Evolutionary conservation across 305 asterid species (phyloP).

Genomic region (Fraxinus xanthoxyloides): DNA sequence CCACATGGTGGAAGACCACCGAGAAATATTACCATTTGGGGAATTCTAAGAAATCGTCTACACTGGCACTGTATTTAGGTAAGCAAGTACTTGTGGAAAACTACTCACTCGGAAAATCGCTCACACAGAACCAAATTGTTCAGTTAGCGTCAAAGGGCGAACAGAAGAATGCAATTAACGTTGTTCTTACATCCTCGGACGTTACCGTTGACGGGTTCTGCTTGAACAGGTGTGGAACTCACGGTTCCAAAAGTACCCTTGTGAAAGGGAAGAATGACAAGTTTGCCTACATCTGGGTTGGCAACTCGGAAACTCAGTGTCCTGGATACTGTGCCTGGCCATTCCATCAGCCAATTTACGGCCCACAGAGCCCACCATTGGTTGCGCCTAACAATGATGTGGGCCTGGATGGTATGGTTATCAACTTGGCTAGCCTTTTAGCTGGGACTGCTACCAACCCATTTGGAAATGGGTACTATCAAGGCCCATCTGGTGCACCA

Average conservation of each 20-base stretch:
- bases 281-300: constrained; percentile 71
- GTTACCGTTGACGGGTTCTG: constrained; percentile 61
- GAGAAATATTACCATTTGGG: constrained; percentile 54
- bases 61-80: constrained; percentile 40
- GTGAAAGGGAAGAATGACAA: constrained; percentile 34
- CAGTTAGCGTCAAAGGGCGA: constrained; percentile 59
- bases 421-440: constrained; percentile 46
- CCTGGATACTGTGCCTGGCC: constrained; percentile 80
- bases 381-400: constrained; percentile 66
- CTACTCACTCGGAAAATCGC: constrained; percentile 56
- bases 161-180: constrained; percentile 47
- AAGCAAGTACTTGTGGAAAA: constrained; percentile 43
- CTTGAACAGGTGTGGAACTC: constrained; percentile 56
- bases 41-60: constrained; percentile 32
- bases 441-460: constrained; percentile 73
- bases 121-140: constrained; percentile 42
- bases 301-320: constrained; percentile 61
- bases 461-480: constrained; percentile 63
- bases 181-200: constrained; percentile 53
- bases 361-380: constrained; percentile 66
- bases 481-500: constrained; percentile 62
- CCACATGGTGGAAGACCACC: constrained; percentile 60
- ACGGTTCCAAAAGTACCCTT: constrained; percentile 38
- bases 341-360: constrained; percentile 72
- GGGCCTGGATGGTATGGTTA: constrained; percentile 60